phyloP scores from a whole-genome alignment of 78 protist genomes.

The Emiliania huxleyi region DNA sequence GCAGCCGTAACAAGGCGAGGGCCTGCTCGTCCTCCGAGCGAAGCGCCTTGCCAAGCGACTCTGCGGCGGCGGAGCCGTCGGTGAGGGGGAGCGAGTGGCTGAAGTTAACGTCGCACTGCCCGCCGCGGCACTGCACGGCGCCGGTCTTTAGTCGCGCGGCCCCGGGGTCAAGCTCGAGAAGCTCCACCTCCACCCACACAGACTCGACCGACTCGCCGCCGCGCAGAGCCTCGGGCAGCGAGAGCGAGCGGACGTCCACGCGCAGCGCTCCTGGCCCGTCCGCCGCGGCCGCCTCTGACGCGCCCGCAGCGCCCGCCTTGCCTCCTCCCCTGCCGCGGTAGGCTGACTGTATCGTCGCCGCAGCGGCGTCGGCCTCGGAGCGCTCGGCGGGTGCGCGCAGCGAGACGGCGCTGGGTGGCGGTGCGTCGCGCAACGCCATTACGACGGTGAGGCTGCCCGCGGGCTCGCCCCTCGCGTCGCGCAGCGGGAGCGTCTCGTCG shows the following conservation, averaged over 20 bases:
- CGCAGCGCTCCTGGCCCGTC: not conserved
- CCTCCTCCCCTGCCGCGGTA: not conserved
- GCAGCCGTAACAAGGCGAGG: too few relatives aligned
- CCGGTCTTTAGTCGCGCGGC: not conserved
- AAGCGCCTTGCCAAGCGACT: too few relatives aligned
- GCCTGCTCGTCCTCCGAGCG: too few relatives aligned
- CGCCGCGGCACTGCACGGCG: too few relatives aligned
- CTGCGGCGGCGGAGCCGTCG: too few relatives aligned
- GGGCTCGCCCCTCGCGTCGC: not conserved
- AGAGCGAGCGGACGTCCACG: not conserved
- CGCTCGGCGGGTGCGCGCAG: too few relatives aligned
- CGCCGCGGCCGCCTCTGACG: not conserved
- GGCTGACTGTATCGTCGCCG: not conserved
- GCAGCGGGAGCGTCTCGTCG: not conserved
- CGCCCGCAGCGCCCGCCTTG: not conserved
- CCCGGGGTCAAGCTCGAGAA: not conserved
- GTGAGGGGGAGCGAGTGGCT: too few relatives aligned
- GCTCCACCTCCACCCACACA: not conserved
- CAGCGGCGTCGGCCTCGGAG: not conserved
- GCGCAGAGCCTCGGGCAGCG: not conserved
- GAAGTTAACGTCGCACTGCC: too few relatives aligned
- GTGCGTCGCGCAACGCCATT: not conserved
- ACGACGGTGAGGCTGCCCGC: not conserved
- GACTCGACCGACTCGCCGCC: not conserved
- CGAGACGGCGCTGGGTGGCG: not conserved